These are phyloP conservation scores for Kodamaea hsintzibuensis DNA, from an alignment of 805 yeast species.

Conservation along the genomic window DNA sequence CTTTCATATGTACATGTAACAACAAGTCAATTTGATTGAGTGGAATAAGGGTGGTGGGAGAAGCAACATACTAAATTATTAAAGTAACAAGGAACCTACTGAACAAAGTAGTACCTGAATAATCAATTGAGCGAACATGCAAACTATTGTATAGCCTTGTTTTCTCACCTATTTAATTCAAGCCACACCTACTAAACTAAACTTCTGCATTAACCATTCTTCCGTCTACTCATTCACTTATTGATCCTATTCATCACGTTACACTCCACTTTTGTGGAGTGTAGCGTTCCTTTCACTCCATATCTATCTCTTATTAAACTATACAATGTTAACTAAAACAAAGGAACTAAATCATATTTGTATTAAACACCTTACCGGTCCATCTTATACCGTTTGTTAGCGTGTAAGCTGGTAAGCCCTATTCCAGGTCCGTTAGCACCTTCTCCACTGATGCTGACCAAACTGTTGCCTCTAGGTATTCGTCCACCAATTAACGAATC, in stretches of 20 bases:
- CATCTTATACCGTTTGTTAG: constrained; percentile 7
- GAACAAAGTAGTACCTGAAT: no score
- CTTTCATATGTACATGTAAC: no score
- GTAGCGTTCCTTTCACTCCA: background rate
- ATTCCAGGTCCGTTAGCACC: background rate
- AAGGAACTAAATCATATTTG: constrained; percentile 1
- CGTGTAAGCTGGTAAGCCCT: constrained; percentile 1
- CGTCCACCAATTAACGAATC: background rate
- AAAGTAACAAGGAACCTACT: no score
- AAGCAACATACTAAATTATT: no score
- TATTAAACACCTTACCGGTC: constrained; percentile 1
- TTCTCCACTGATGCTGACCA: constrained; percentile 3
- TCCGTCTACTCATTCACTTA: no score
- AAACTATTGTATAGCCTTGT: no score
- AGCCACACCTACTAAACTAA: background rate
- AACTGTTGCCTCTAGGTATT: constrained; percentile 3
- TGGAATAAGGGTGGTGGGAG: no score
- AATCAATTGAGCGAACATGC: no score
- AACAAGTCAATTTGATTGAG: no score
- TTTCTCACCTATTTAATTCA: no score
- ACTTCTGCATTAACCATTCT: no score
- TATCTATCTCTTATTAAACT: constrained; percentile 3
- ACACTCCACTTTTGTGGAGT: background rate
- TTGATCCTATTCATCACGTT: background rate
- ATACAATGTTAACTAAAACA: background rate